phyloP scores from a whole-genome alignment of 2,329 filamentous ascomycete species.

The Colletotrichum noveboracense region DNA sequence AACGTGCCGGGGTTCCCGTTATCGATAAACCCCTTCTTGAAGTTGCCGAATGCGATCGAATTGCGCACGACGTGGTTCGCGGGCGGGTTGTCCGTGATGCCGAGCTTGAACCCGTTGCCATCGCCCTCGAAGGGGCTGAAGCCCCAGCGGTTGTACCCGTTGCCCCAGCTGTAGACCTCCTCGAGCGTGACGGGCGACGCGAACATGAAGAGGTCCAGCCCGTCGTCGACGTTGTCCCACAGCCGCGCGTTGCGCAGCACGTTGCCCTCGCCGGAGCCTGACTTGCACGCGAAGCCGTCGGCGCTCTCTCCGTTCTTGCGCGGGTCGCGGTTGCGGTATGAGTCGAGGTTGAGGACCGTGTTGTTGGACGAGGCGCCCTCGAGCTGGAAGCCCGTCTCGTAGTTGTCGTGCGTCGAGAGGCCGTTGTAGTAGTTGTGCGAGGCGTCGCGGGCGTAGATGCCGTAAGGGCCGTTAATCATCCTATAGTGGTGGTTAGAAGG shows the following conservation, averaged over 20 bases:
- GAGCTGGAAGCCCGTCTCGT: conserved; percentile 38
- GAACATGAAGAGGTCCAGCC: conserved; percentile 48
- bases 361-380: conserved; percentile 35
- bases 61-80: conserved; percentile 48
- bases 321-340: conserved; percentile 46
- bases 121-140: conserved; percentile 49
- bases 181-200: conserved; percentile 43
- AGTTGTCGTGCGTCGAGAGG: conserved; percentile 38
- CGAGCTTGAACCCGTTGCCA: conserved; percentile 53
- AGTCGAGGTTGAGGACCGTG: conserved; percentile 43
- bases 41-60: conserved; percentile 46
- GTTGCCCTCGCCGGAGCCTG: conserved; percentile 49
- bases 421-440: conserved; percentile 36
- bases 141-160: conserved; percentile 46
- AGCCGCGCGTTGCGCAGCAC: conserved; percentile 45
- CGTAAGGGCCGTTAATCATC: conserved; percentile 36
- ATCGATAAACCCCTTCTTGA: conserved; percentile 49
- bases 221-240: conserved; percentile 55
- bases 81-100: conserved; percentile 40
- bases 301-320: conserved; percentile 54
- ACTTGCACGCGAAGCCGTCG: conserved; percentile 52
- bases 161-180: conserved; percentile 49
- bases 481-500: conserved; percentile 17
- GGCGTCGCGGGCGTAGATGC: conserved; percentile 35
- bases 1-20: conserved; percentile 48